These are phyloP conservation scores for Strobilomyces confusus DNA, from an alignment of 768 basidiomycete species.

Conservation along the genomic window DNA sequence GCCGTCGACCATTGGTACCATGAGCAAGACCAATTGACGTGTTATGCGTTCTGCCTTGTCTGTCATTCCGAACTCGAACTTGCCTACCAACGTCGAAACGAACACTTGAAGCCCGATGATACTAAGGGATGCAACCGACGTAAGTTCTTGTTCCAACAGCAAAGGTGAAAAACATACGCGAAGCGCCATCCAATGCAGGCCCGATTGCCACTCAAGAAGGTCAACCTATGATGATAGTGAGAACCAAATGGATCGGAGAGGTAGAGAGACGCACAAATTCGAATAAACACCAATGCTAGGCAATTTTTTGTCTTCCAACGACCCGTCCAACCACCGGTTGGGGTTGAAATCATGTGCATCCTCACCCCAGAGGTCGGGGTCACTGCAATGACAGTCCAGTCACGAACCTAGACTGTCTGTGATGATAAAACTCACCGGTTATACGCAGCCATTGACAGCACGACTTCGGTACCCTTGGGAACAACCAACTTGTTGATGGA, in stretches of 20 bases:
- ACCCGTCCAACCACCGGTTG: not conserved
- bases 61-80: not conserved
- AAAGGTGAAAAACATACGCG: not conserved
- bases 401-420: not conserved
- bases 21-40: not conserved
- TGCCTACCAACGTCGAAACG: not conserved
- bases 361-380: not conserved
- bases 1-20: not conserved
- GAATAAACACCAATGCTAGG: not conserved
- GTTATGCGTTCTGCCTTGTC: not conserved
- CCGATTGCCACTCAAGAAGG: not conserved
- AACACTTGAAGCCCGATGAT: not conserved
- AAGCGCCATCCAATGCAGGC: not conserved
- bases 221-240: not conserved
- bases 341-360: not conserved
- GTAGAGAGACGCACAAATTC: not conserved
- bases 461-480: constrained; percentile 46
- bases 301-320: not conserved
- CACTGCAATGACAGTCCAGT: not conserved
- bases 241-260: not conserved
- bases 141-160: not conserved
- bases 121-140: not conserved
- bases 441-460: constrained; percentile 50
- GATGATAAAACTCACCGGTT: constrained; percentile 40
- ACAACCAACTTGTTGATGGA: constrained; percentile 41